A percentile compares a stretch with the other conserved stretches of the same genome.
Conservation (phyloP, 306 rosid genomes). For the Malus sieversii region DNA sequence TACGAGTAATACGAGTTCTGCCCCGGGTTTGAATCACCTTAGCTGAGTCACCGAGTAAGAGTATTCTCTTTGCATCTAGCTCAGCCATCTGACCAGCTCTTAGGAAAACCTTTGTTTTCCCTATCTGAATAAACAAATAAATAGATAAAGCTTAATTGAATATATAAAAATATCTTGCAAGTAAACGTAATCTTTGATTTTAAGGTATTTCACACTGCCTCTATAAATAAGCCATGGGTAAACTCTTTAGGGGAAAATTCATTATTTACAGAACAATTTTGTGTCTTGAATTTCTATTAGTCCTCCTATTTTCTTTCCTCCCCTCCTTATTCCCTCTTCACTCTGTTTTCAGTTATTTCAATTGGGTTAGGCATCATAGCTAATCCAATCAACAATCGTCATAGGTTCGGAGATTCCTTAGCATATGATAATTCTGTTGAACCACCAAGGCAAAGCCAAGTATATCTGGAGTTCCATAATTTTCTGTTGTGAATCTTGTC, state of each 20-base stretch:
- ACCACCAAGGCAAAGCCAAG: not conserved
- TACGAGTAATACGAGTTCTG: slow-evolving; percentile 34
- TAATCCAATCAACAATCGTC: not conserved
- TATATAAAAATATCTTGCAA: slow-evolving; percentile 6
- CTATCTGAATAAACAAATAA: slow-evolving; percentile 46
- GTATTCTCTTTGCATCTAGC: slow-evolving; percentile 62
- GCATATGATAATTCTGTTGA: not conserved
- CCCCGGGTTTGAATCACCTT: slow-evolving; percentile 47
- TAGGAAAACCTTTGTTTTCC: slow-evolving; percentile 65
- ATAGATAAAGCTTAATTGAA: slow-evolving; percentile 12
- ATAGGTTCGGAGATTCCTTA: not conserved
- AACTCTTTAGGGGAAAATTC: not conserved
- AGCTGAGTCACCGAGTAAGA: slow-evolving; percentile 46
- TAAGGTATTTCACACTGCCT: not conserved
- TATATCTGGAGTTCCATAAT: not conserved
- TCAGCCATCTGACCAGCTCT: slow-evolving; percentile 93
- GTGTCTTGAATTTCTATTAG: not conserved
- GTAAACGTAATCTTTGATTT: not conserved
- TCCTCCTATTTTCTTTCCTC: not conserved
- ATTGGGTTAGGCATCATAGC: not conserved
- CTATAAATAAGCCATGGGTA: not conserved
- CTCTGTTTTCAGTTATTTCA: not conserved
- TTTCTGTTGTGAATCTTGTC: not conserved
- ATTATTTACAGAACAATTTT: not conserved
- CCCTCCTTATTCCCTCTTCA: not conserved